These are phyloP conservation scores for Amoebophrya sp. DNA, from an alignment of 169 alveolate genomes.

Conservation along the genomic window DNA sequence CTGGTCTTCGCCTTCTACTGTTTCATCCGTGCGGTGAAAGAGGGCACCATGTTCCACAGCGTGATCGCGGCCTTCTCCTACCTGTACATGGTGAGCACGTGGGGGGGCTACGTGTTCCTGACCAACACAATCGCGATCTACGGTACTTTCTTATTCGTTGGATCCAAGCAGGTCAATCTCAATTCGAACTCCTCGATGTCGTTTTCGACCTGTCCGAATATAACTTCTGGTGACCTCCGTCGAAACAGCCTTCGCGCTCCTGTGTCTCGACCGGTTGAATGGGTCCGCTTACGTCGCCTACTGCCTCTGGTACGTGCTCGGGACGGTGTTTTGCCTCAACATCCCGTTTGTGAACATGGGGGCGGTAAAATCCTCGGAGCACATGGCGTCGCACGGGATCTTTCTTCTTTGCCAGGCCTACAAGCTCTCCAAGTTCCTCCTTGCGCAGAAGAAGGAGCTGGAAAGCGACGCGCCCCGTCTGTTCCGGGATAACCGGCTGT, in stretches of 20 bases:
- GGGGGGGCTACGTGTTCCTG: slow-evolving; percentile 99
- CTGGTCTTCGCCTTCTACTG: slow-evolving; percentile 78
- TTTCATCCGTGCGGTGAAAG: slow-evolving; percentile 80
- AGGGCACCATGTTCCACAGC: slow-evolving; percentile 69
- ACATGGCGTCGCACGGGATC: slow-evolving; percentile 88
- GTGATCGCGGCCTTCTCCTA: slow-evolving; percentile 51
- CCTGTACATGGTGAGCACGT: slow-evolving; percentile 69
- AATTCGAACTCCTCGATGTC: too few relatives aligned
- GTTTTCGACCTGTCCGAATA: too few relatives aligned
- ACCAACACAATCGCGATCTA: slow-evolving; percentile 86
- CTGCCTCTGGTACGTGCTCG: slow-evolving; percentile 77
- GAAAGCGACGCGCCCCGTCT: too few relatives aligned
- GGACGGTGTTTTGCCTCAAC: slow-evolving; percentile 81
- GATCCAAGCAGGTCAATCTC: too few relatives aligned
- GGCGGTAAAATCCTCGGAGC: slow-evolving; percentile 83
- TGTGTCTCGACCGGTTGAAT: neutral
- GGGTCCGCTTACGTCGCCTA: slow-evolving; percentile 35
- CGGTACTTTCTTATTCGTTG: too few relatives aligned
- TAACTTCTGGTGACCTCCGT: too few relatives aligned
- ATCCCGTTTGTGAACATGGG: slow-evolving; percentile 85
- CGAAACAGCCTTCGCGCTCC: neutral
- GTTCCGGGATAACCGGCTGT: too few relatives aligned
- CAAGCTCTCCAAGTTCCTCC: slow-evolving; percentile 18
- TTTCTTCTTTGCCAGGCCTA: slow-evolving; percentile 54
- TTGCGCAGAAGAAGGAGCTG: neutral